Percentiles rank a stretch among this genome's conserved stretches.
Evolutionary conservation across 2,329 filamentous ascomycete genomes (phyloP).

Genomic region (Fusarium sp.): DNA sequence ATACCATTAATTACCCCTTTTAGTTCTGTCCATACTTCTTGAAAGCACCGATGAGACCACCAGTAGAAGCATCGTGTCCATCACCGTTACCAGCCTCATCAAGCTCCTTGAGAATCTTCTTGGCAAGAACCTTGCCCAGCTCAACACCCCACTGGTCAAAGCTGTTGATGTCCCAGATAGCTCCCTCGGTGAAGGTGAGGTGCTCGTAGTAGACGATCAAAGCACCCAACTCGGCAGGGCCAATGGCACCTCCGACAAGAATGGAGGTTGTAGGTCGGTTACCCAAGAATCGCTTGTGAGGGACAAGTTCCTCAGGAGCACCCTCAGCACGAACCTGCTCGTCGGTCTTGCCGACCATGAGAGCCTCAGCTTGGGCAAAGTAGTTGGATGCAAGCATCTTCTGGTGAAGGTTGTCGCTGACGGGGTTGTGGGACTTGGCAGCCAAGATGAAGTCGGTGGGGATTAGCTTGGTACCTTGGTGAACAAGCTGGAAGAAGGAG

Average conservation of each 20-base stretch:
- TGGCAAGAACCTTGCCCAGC: constrained; percentile 94
- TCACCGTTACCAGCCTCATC: constrained; percentile 77
- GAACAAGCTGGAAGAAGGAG: constrained; percentile 99
- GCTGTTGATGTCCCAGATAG: constrained; percentile 99
- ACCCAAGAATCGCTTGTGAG: constrained; percentile 99
- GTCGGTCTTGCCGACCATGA: constrained; percentile 90
- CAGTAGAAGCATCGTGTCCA: constrained; percentile 88
- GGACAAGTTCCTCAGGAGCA: constrained; percentile 78
- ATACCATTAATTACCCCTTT: constrained; percentile 44
- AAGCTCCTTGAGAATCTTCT: constrained; percentile 88
- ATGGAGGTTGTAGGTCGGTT: constrained; percentile 98
- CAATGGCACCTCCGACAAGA: constrained; percentile 89
- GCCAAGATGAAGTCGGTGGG: constrained; percentile 98
- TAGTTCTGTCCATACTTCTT: constrained; percentile 74
- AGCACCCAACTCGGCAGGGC: constrained; percentile 90
- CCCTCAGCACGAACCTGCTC: constrained; percentile 83
- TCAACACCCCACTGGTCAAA: constrained; percentile 99
- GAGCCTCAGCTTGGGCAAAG: constrained; percentile 87
- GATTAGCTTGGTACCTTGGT: constrained; percentile 99
- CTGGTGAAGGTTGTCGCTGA: constrained; percentile 92
- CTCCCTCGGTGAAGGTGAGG: constrained; percentile 96
- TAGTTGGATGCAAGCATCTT: constrained; percentile 95
- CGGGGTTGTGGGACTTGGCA: constrained; percentile 95
- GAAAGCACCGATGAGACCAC: constrained; percentile 89
- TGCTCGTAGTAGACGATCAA: constrained; percentile 99